Percentiles rank a stretch among this genome's conserved stretches.
These are phyloP conservation scores for Aspergillus ellipticus DNA, from an alignment of 495 filamentous ascomycete genomes.

Conservation along the genomic window DNA sequence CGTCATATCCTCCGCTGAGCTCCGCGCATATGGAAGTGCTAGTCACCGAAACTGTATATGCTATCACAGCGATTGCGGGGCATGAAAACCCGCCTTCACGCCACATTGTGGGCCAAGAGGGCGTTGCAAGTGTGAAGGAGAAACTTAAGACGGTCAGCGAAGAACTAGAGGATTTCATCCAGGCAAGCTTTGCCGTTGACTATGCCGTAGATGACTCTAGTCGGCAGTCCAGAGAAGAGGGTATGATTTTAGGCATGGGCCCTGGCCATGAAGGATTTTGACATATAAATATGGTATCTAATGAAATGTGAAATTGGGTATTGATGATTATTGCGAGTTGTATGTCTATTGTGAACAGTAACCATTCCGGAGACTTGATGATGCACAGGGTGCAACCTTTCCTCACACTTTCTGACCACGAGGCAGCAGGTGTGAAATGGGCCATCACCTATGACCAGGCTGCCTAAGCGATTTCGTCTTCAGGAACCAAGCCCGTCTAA, in stretches of 20 bases:
- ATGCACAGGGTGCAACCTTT: too few relatives aligned
- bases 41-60: conserved; percentile 85
- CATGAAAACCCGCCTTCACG: conserved; percentile 94
- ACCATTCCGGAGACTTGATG: too few relatives aligned
- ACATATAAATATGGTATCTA: conserved; percentile 6
- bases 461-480: conserved; percentile 14
- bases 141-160: conserved; percentile 95
- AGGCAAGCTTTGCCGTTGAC: conserved; percentile 80
- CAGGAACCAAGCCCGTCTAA: conserved; percentile 45
- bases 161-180: conserved; percentile 93
- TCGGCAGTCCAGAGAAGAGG: conserved; percentile 21
- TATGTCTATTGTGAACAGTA: not conserved
- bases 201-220: conserved; percentile 48
- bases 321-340: not conserved
- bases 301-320: not conserved
- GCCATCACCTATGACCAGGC: not conserved
- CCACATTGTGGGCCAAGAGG: conserved; percentile 92
- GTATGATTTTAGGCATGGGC: conserved; percentile 10
- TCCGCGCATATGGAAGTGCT: conserved; percentile 62
- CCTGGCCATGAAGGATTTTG: conserved; percentile 12
- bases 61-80: conserved; percentile 84
- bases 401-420: not conserved
- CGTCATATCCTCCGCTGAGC: conserved; percentile 66
- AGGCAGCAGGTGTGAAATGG: not conserved
- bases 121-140: conserved; percentile 84